Conservation (phyloP, 2,329 filamentous ascomycete genomes). For the Ceratocystis huliohia region DNA sequence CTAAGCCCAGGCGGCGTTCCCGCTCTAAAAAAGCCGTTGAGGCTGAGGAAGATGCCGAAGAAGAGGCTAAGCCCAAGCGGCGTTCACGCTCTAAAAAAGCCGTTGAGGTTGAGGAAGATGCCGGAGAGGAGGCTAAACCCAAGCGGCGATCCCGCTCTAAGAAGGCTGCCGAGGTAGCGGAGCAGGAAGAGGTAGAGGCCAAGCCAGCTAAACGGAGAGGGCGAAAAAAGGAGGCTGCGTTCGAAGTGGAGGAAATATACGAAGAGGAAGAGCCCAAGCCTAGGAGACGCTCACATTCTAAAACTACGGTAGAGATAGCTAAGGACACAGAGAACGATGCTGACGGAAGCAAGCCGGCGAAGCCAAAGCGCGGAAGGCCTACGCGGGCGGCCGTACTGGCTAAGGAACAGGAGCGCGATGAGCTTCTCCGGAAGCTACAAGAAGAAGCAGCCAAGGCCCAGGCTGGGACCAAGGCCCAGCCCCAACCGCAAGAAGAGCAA, state of each 20-base stretch:
- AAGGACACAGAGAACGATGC: not conserved
- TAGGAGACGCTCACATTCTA: not conserved
- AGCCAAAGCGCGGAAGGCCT: not conserved
- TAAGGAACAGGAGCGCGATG: slow-evolving; percentile 2
- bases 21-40: not conserved
- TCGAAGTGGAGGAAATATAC: not conserved
- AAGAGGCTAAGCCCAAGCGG: not conserved
- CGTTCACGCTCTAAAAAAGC: not conserved
- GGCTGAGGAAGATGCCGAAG: not conserved
- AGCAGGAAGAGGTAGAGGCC: not conserved
- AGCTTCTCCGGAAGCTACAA: not conserved
- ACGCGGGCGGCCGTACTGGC: not conserved
- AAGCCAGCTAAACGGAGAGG: slow-evolving; percentile 9
- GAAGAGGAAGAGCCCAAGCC: not conserved
- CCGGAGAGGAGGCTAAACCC: not conserved
- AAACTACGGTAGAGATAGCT: not conserved
- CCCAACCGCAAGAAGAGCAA: not conserved
- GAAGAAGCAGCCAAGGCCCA: not conserved
- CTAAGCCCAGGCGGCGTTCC: not conserved
- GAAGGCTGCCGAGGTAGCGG: not conserved
- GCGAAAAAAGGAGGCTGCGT: not conserved
- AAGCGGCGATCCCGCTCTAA: not conserved
- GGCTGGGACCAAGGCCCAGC: not conserved
- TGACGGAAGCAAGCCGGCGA: not conserved
- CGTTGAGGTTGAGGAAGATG: not conserved